Percentiles rank a stretch among this genome's conserved stretches.
Conservation (phyloP, 129 eudicot species). For the Rutidosis leptorrhynchoides region DNA sequence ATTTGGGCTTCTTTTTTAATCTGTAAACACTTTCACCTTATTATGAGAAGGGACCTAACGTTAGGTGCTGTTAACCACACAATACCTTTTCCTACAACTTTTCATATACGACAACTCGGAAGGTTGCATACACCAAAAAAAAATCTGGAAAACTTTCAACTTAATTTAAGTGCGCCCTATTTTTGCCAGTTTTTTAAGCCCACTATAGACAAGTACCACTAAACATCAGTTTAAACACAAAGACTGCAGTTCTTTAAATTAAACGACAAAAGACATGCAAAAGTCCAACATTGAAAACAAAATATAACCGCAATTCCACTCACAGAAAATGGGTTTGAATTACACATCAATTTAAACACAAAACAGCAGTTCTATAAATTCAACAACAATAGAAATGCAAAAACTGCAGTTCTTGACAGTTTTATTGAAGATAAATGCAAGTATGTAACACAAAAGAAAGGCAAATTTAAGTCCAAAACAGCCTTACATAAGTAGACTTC, state of each 20-base stretch:
- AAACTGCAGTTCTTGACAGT: not conserved
- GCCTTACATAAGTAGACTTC: slow-evolving; percentile 8
- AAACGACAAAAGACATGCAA: not conserved
- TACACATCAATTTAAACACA: not conserved
- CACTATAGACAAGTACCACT: not conserved
- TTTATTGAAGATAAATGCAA: slow-evolving; percentile 3
- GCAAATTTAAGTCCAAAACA: slow-evolving; percentile 4
- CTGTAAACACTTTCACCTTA: too few relatives aligned
- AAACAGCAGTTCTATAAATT: not conserved
- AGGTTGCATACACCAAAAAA: not conserved
- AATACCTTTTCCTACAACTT: too few relatives aligned
- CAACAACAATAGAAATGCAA: not conserved
- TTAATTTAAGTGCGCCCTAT: not conserved
- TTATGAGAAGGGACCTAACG: too few relatives aligned
- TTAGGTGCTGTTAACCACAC: too few relatives aligned
- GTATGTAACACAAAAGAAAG: not conserved
- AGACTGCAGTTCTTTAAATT: not conserved
- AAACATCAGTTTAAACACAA: not conserved
- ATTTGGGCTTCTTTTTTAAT: too few relatives aligned
- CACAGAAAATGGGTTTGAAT: not conserved
- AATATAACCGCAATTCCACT: too few relatives aligned
- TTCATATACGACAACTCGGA: not conserved
- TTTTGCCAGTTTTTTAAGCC: not conserved
- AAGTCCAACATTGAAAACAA: too few relatives aligned
- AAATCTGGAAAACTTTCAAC: not conserved